Evolutionary conservation across 345 rosid genomes (phyloP), one percentile per base, ranked within the genome.

Genomic region (Ceriops zippeliana): DNA sequence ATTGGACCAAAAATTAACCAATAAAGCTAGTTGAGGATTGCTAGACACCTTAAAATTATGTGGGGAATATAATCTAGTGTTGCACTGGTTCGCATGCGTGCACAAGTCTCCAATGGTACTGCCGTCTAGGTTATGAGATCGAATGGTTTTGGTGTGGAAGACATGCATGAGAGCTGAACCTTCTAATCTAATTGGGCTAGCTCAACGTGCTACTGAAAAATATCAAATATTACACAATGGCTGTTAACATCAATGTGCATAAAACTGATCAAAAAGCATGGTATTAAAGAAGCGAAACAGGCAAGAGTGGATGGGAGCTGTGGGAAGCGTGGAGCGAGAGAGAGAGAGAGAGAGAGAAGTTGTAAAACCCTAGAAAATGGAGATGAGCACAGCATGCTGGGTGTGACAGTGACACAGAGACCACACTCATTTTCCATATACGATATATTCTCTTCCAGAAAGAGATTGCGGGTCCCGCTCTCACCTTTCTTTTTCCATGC

Each of bases 371-470:
- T 76, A 84, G 83, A 77, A 70, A 72, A 75, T 79, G 80, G 72
- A 58, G 70, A 70, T 27, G 69, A 69, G 28, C n/a, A 73, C 70
- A 79, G 90, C 88, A 79, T 86, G 90, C 82, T 26, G 82, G 83
- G 49, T 35, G 26, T 73, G 88, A 86, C 85, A 84, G 76, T 56
- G 59, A 56, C 59, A 15, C 19, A 42, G 86, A 86, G 86, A 86
- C 90, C 72, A 75, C 49, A 42, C 49, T 42, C 49, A 42, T 42
- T 42, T 42, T 42, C 19, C 49, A 42, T 65, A 62, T 84, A 71
- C 85, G 78, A 82, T 71, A 86, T 86, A 83, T 83, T 86, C 91
- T 42, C 88, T 84, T 83, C 85, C 80, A 84, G 86, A 86, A 83
- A 81, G 81, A 70, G 80, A 73, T 27, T 11, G 80, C 76, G 79